These are phyloP conservation scores for Trapa bicornis DNA, from an alignment of 345 rosid genomes.

Conservation along the genomic window DNA sequence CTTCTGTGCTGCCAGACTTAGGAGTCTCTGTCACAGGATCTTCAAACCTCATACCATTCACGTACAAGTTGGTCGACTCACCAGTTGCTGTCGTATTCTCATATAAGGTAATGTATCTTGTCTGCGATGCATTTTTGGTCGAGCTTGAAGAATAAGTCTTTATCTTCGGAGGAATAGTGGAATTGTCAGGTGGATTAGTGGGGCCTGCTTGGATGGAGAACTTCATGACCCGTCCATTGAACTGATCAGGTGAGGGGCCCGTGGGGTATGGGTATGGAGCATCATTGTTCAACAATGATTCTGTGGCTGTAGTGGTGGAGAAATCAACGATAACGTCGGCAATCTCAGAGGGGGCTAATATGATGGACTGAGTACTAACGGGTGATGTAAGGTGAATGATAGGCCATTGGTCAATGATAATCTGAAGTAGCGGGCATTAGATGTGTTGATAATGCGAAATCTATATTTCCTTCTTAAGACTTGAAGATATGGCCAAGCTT, in stretches of 20 bases:
- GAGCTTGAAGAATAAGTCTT: neutral
- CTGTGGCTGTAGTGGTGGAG: constrained; percentile 1
- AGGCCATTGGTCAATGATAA: constrained; percentile 9
- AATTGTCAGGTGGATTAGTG: neutral
- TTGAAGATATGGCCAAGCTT: constrained; percentile 14
- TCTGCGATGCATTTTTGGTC: neutral
- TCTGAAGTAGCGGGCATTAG: constrained; percentile 8
- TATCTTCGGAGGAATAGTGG: neutral
- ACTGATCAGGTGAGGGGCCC: neutral
- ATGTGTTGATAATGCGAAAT: constrained; percentile 12
- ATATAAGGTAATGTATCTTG: constrained; percentile 6
- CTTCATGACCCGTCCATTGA: constrained; percentile 12
- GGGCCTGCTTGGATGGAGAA: constrained; percentile 6
- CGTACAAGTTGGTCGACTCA: constrained; percentile 7
- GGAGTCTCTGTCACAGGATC: constrained; percentile 13
- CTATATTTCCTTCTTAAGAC: constrained; percentile 11
- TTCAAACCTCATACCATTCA: constrained; percentile 9
- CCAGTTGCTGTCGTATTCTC: constrained; percentile 2
- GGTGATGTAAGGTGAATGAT: neutral
- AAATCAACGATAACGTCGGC: constrained; percentile 12
- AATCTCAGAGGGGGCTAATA: constrained; percentile 8
- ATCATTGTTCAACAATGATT: neutral
- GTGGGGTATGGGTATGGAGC: constrained; percentile 14
- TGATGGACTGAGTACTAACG: neutral
- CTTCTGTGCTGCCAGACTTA: constrained; percentile 6